Conservation (phyloP, 352 stramenopile species). For the Phytophthora sojae region DNA sequence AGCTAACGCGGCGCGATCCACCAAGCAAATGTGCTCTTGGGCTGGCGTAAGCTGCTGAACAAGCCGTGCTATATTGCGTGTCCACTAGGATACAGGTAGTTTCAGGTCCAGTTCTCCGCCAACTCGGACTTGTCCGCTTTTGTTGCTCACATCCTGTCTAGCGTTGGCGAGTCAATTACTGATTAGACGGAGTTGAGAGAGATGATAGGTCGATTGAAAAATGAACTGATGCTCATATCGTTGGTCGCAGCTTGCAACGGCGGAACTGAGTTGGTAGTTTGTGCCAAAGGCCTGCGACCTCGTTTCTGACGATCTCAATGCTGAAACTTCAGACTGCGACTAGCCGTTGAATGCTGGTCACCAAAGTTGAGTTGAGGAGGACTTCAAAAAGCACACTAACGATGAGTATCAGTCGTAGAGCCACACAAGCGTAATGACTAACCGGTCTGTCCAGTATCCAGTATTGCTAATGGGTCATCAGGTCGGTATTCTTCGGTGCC, state of each 20-base stretch:
- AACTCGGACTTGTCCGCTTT: not conserved
- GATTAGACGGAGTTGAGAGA: not conserved
- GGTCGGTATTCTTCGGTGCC: not conserved
- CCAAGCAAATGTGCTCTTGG: not conserved
- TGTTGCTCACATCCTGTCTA: not conserved
- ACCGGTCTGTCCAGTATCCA: not conserved
- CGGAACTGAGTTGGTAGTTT: not conserved
- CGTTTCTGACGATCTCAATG: not conserved
- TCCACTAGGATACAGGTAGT: not conserved
- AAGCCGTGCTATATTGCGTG: not conserved
- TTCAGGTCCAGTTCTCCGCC: not conserved
- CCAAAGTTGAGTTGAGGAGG: not conserved
- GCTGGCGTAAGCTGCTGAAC: not conserved
- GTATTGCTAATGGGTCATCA: not conserved
- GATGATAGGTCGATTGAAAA: not conserved
- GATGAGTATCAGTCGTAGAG: not conserved
- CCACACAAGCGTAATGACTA: not conserved
- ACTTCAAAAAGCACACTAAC: not conserved
- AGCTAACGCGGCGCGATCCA: not conserved
- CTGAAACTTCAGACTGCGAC: slow-evolving; percentile 1
- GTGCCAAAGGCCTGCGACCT: not conserved
- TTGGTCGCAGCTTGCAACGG: slow-evolving; percentile 14
- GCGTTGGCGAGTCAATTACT: not conserved
- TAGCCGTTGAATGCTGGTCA: not conserved
- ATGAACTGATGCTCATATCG: slow-evolving; percentile 8